These are phyloP conservation scores for Fagus crenata DNA, from an alignment of 306 rosid genomes.

Conservation along the genomic window DNA sequence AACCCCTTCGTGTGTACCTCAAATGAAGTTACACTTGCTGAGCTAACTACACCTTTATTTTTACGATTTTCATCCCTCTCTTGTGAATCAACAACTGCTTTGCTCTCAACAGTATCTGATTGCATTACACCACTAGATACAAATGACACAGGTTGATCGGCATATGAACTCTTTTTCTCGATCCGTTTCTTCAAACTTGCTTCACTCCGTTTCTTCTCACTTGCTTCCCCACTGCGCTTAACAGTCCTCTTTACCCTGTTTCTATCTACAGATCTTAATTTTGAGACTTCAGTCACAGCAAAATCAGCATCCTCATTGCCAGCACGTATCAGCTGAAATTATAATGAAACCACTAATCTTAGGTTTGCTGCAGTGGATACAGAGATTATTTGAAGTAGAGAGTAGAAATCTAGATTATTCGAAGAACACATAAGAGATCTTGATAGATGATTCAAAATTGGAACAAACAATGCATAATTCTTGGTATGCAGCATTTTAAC, in stretches of 20 bases:
- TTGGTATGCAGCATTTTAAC: constrained; percentile 38
- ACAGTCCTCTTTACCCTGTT: constrained; percentile 45
- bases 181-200: constrained; percentile 48
- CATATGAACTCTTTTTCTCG: constrained; percentile 51
- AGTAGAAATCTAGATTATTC: neutral
- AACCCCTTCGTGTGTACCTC: constrained; percentile 93
- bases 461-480: constrained; percentile 11
- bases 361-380: neutral
- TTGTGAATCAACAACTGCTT: constrained; percentile 35
- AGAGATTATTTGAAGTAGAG: neutral
- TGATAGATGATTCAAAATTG: neutral
- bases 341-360: constrained; percentile 3
- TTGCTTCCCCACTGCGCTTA: constrained; percentile 45
- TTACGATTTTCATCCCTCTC: constrained; percentile 35
- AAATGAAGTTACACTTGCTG: constrained; percentile 55
- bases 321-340: constrained; percentile 65
- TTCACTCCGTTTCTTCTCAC: constrained; percentile 51
- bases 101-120: constrained; percentile 45
- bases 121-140: constrained; percentile 64
- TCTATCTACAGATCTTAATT: constrained; percentile 42
- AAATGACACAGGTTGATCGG: constrained; percentile 74
- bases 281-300: constrained; percentile 45
- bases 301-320: constrained; percentile 66
- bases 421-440: neutral
- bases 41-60: constrained; percentile 31